Base-by-base conservation (phyloP, 805 yeast genomes). In the Candida nemodendra region DNA sequence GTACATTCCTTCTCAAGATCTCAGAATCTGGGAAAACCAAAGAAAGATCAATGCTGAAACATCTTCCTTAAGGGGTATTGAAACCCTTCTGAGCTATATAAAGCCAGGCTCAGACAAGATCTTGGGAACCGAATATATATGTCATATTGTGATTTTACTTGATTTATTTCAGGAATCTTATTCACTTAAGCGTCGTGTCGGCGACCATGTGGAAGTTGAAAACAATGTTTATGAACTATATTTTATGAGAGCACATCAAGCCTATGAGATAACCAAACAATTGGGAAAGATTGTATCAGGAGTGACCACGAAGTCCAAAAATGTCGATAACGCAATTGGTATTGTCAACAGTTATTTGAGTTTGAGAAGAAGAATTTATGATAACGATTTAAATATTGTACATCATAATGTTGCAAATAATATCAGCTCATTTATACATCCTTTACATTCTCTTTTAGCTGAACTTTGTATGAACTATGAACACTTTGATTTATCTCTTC, bases 141-240 rank as follows among this genome's bases (percentile, higher is more conserved):
- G 62, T 8, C 56, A 71, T 23, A 38, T 79, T 1, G 54, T 76
- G 2, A 55, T 71, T 9, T 62, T 79, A n/a, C 63, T 79, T 18
- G 68, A 72, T 36, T 55, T 66, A 13, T 81, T 78, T 54, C 84
- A 81, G 50, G 78, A 81, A 17, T 72, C 74, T 27, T 76, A 76
- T 68, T 66, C 71, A 18, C 59, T 81, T 19, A 66, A 57, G 39
- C 69, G 88, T 41, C 80, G 79, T 44, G 67, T 68, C 30, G 91
- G 88, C 9, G 81, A 79, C 6, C 91, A 84, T 61, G 85, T 82
- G 21, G 74, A 75, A 38, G 68, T 66, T 35, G 88, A 83, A 50
- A 66, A 68, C 27, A 64, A 64, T 19, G 75, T 69, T 29, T 79
- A 71, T 46, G 65, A 69, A 14, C 56, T 72, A 2, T 79, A 79